Conservation (phyloP, 1,284 basidiomycete genomes). For the Marasmius sp. region DNA sequence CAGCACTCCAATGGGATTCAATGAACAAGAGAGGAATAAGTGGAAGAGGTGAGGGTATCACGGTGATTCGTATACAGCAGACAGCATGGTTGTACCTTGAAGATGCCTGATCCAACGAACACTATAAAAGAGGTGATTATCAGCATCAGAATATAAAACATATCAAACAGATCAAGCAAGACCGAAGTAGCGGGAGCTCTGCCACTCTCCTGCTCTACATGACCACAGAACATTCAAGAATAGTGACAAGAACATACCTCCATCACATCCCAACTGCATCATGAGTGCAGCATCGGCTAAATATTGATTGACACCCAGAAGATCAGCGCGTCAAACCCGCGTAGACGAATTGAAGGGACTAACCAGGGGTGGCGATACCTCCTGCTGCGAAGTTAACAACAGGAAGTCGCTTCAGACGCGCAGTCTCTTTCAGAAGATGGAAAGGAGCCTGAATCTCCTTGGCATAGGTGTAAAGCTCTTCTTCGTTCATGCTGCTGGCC, state of each 20-base stretch:
- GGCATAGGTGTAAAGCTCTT: constrained; percentile 93
- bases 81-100: constrained; percentile 54
- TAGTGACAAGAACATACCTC: constrained; percentile 60
- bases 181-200: no score
- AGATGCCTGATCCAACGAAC: constrained; percentile 94
- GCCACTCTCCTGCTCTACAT: no score
- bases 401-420: constrained; percentile 89
- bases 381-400: constrained; percentile 97
- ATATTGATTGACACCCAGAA: constrained; percentile 1
- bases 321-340: background rate
- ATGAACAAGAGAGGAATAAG: background rate
- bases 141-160: constrained; percentile 16
- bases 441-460: constrained; percentile 96
- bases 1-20: constrained; percentile 1
- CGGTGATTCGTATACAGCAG: no score
- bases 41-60: no score
- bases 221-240: constrained; percentile 9
- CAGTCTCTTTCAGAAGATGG: constrained; percentile 96
- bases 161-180: background rate
- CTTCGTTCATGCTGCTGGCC: constrained; percentile 87
- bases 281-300: constrained; percentile 94
- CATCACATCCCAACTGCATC: constrained; percentile 99
- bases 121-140: constrained; percentile 42
- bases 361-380: constrained; percentile 93
- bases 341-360: constrained; percentile 13